Evolutionary conservation across 345 rosid species (phyloP).

Genomic region (Punica granatum): DNA sequence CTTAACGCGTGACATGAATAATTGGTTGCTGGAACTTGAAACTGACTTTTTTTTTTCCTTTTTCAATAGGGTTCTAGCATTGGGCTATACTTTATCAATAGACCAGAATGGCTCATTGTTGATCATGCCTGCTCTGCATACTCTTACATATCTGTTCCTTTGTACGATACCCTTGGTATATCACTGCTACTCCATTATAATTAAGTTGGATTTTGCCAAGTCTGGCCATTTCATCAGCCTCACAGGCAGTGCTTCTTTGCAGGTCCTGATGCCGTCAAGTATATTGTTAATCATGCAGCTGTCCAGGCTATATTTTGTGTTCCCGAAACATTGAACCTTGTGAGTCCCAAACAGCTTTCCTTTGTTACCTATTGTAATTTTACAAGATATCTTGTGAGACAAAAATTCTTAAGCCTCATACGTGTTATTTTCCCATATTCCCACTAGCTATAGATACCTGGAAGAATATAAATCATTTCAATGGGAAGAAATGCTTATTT

Average conservation of each 20-base stretch:
- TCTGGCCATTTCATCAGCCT: not conserved
- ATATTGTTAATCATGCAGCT: constrained; percentile 75
- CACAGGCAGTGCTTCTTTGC: constrained; percentile 13
- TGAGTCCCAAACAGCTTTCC: constrained; percentile 27
- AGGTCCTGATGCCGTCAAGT: constrained; percentile 97
- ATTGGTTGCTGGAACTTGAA: not conserved
- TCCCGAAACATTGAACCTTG: constrained; percentile 64
- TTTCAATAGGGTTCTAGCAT: constrained; percentile 59
- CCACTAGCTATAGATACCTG: not conserved
- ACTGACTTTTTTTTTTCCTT: not conserved
- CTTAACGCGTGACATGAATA: not conserved
- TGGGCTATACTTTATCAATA: constrained; percentile 89
- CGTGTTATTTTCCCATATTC: not conserved
- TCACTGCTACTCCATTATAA: constrained; percentile 9
- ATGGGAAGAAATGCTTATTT: not conserved
- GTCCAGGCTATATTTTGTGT: constrained; percentile 86
- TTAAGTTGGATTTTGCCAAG: constrained; percentile 9
- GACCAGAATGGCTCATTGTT: constrained; percentile 90
- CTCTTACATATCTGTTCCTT: constrained; percentile 83
- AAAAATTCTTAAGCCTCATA: not conserved
- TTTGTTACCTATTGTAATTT: not conserved
- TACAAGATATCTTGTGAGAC: not conserved
- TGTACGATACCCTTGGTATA: constrained; percentile 93
- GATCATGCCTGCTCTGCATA: constrained; percentile 97
- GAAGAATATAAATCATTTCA: not conserved